These are phyloP conservation scores for Oenanthe sinensis DNA, from an alignment of 129 eudicot genomes.

Conservation along the genomic window DNA sequence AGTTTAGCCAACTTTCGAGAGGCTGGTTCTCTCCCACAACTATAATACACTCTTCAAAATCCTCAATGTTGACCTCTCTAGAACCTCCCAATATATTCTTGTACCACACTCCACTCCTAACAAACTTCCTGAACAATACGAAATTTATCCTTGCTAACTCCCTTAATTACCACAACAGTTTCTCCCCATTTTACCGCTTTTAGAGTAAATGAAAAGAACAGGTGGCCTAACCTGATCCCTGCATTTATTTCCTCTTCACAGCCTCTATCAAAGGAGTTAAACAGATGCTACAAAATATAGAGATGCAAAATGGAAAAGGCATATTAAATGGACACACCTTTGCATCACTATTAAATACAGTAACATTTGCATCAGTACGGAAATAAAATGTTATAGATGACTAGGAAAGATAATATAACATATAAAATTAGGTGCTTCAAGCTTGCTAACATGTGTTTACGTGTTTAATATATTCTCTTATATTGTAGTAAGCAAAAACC, in stretches of 20 bases:
- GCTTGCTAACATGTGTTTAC: neutral
- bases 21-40: neutral
- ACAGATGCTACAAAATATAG: neutral
- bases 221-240: neutral
- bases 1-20: neutral
- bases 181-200: neutral
- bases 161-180: neutral
- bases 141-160: neutral
- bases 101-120: too few relatives aligned
- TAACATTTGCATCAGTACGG: too few relatives aligned
- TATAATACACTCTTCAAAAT: neutral
- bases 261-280: neutral
- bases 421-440: neutral
- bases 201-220: too few relatives aligned
- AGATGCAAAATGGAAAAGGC: neutral
- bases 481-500: conserved; percentile 22
- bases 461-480: neutral
- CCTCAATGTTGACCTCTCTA: neutral
- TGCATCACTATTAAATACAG: neutral
- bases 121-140: neutral
- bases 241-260: neutral
- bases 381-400: neutral
- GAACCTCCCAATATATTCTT: neutral
- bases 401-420: neutral
- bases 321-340: neutral